phyloP scores from a whole-genome alignment of 2,329 filamentous ascomycete genomes.

The Trichoderma pleuroti region DNA sequence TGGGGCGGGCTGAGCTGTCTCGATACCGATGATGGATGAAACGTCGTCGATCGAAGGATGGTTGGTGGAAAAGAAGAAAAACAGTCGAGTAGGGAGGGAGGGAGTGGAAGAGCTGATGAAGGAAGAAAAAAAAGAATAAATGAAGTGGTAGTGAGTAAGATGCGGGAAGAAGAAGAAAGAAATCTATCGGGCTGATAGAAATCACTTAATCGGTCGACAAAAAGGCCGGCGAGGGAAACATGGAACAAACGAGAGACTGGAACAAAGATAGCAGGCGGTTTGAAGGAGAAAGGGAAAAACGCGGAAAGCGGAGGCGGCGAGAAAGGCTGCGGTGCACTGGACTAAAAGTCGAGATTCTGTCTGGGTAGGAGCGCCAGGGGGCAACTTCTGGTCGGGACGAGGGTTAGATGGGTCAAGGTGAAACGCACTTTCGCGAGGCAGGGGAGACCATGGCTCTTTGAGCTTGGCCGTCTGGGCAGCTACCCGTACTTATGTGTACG shows the following conservation, averaged over 20 bases:
- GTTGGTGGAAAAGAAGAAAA: not conserved
- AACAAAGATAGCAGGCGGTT: constrained; percentile 8
- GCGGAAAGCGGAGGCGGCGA: constrained; percentile 2
- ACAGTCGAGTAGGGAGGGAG: not conserved
- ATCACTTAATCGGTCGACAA: constrained; percentile 6
- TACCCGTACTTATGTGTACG: constrained; percentile 2
- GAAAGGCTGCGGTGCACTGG: not conserved
- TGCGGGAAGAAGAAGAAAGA: not conserved
- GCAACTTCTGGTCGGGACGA: constrained; percentile 14
- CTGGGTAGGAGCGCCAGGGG: constrained; percentile 8
- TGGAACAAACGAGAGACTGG: constrained; percentile 16
- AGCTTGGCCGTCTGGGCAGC: not conserved
- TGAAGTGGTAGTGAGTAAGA: not conserved
- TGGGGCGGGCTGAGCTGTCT: not conserved
- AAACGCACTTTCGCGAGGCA: constrained; percentile 18
- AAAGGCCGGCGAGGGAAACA: constrained; percentile 7
- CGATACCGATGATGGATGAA: not conserved
- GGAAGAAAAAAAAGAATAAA: not conserved
- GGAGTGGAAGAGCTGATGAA: not conserved
- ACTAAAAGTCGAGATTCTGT: constrained; percentile 2
- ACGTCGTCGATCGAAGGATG: constrained; percentile 2
- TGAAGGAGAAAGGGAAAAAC: not conserved
- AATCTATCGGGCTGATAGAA: constrained; percentile 12
- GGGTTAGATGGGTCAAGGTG: constrained; percentile 18
- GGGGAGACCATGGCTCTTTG: constrained; percentile 11